Evolutionary conservation across 2,329 filamentous ascomycete species (phyloP).

Genomic region (Madurella fahalii): DNA sequence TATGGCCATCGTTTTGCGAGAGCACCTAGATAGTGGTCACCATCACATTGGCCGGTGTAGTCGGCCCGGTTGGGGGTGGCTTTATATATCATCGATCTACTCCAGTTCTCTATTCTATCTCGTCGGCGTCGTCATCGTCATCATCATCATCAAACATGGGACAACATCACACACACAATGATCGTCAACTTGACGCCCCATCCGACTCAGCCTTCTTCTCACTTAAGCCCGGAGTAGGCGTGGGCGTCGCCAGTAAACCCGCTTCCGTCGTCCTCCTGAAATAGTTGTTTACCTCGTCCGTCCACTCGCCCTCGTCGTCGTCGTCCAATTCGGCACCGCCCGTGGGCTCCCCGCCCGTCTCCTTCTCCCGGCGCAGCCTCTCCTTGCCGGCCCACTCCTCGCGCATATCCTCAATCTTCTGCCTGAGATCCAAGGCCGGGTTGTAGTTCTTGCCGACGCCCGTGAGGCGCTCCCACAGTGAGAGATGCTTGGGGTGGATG

Average conservation of each 20-base stretch:
- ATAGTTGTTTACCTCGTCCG: slow-evolving; percentile 51
- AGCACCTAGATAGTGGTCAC: no score
- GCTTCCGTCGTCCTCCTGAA: slow-evolving; percentile 39
- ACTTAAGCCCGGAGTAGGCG: neutral
- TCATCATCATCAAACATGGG: no score
- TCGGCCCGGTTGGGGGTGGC: no score
- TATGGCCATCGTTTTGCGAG: no score
- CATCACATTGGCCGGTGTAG: no score
- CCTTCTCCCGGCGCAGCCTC: slow-evolving; percentile 33
- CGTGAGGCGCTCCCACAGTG: slow-evolving; percentile 77
- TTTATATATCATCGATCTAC: no score
- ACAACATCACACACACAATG: neutral
- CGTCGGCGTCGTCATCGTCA: no score
- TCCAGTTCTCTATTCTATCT: no score
- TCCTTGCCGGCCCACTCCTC: slow-evolving; percentile 57
- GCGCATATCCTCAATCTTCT: slow-evolving; percentile 80
- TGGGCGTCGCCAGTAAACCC: neutral
- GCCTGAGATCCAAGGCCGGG: slow-evolving; percentile 74
- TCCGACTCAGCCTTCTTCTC: slow-evolving; percentile 15
- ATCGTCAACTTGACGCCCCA: neutral
- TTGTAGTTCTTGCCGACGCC: slow-evolving; percentile 81
- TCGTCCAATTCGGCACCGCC: slow-evolving; percentile 10
- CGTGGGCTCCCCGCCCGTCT: slow-evolving; percentile 32
- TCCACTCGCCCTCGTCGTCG: slow-evolving; percentile 46
- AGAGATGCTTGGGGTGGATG: slow-evolving; percentile 83